These are phyloP conservation scores for Protea cynaroides DNA, from an alignment of 164 flowering plant genomes.

Conservation along the genomic window DNA sequence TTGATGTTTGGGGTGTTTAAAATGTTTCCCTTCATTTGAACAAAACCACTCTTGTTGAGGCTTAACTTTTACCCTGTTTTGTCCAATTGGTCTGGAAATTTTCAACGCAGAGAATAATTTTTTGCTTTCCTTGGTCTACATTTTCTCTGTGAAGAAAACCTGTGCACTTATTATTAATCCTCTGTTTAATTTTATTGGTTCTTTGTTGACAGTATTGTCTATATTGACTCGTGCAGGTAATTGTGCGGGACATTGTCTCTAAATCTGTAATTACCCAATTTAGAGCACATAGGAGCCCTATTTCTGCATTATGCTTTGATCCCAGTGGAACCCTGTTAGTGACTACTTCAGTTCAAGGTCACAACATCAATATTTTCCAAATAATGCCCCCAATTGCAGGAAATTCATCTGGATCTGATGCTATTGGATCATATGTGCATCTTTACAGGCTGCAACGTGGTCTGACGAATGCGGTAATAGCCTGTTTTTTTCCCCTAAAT, in stretches of 20 bases:
- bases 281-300: constrained; percentile 76
- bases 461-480: constrained; percentile 64
- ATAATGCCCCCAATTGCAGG: constrained; percentile 44
- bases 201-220: not conserved
- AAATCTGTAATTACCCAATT: constrained; percentile 68
- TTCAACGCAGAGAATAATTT: not conserved
- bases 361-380: constrained; percentile 67
- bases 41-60: not conserved
- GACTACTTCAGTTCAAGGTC: constrained; percentile 85
- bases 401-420: constrained; percentile 33
- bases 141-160: not conserved
- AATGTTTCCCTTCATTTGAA: not conserved
- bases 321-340: constrained; percentile 73
- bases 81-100: too few species aligned
- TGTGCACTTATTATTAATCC: not conserved
- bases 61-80: not conserved
- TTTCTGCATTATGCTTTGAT: constrained; percentile 79
- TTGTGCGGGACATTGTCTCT: constrained; percentile 61
- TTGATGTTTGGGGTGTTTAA: not conserved
- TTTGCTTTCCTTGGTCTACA: not conserved
- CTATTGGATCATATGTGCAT: constrained; percentile 42
- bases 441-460: constrained; percentile 87
- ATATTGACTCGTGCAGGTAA: constrained; percentile 39
- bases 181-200: not conserved
- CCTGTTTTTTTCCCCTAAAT: constrained; percentile 6